Base-by-base conservation (phyloP, 495 filamentous ascomycete genomes). In the Pyrenopolyporus hunteri region DNA sequence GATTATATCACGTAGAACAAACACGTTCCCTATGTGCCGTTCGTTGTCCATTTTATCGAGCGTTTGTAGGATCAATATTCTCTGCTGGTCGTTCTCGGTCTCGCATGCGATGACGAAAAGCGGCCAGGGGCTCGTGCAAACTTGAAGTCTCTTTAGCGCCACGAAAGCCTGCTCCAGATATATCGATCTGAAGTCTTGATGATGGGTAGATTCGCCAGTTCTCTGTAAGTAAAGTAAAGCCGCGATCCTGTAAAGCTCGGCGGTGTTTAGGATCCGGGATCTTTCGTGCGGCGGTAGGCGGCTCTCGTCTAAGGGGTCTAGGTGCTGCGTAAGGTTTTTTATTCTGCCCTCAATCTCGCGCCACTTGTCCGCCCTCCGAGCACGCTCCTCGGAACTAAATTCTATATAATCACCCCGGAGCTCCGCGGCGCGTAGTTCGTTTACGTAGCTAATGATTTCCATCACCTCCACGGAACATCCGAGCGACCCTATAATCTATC, bases 101-200 rank as follows among this genome's bases (percentile, higher is more conserved):
- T 74, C 71, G 48, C 71, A 74, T 6, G 70, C 71, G n/a, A 72
- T 64, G 32, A 74, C 68, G 26, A 74, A 74, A 11, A 74, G 57
- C 4, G 71, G 71, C 71, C 71, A 74, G 4, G 71, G 71, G 53
- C 71, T 74, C 37, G 71, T 74, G 37, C 69, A 71, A 54, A 72
- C 60, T 31, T 67, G 48, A 2, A 74, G 48, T 35, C 53, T 62
- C 16, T 46, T 33, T 17, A 74, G 31, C 0, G 62, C 56, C 19
- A 57, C 26, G 46, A 72, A 67, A 0, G 67, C 70, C 35, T 65
- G 53, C 45, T 67, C 59, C 35, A 74, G 28, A 40, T 69, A 72
- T 35, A 53, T 42, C 37, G 63, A 59, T 28, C 66, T 70, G 6
- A 58, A 28, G 1, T 72, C 70, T 29, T 58, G 58, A 13, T 64